Conservation (phyloP, 2,329 filamentous ascomycete species). For the Fusarium citri region DNA sequence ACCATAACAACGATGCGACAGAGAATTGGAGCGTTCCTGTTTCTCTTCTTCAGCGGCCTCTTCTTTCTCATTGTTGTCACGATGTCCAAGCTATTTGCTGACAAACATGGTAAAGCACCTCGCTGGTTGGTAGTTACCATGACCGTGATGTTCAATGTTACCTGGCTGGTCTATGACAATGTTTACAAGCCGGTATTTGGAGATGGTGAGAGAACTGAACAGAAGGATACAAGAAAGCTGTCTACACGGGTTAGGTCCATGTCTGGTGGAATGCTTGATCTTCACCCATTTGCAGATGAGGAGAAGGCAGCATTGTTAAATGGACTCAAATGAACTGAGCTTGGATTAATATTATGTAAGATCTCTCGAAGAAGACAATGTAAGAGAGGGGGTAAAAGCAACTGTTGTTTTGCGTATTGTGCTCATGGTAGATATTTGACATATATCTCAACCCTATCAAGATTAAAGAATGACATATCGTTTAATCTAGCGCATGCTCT, state of each 20-base stretch:
- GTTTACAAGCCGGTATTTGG: slow-evolving; percentile 75
- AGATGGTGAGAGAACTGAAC: slow-evolving; percentile 79
- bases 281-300: slow-evolving; percentile 30
- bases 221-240: slow-evolving; percentile 34
- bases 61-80: slow-evolving; percentile 67
- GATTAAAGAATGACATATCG: background rate
- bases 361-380: background rate
- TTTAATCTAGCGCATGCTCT: background rate
- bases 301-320: slow-evolving; percentile 43
- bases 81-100: slow-evolving; percentile 62
- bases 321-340: slow-evolving; percentile 15
- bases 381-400: background rate
- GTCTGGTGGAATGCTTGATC: slow-evolving; percentile 15
- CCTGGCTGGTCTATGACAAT: slow-evolving; percentile 61
- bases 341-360: no score
- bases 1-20: slow-evolving; percentile 75
- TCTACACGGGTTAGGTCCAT: slow-evolving; percentile 11
- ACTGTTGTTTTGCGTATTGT: background rate
- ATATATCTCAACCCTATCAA: background rate
- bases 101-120: slow-evolving; percentile 75
- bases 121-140: slow-evolving; percentile 70
- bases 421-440: background rate
- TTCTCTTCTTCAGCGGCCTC: slow-evolving; percentile 66
- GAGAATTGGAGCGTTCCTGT: slow-evolving; percentile 70
- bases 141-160: slow-evolving; percentile 62